A percentile compares a stretch with the other conserved stretches of the same genome.
These are phyloP conservation scores for Gilbertella persicaria DNA, from an alignment of 371 early-diverging fungal species.

Conservation along the genomic window DNA sequence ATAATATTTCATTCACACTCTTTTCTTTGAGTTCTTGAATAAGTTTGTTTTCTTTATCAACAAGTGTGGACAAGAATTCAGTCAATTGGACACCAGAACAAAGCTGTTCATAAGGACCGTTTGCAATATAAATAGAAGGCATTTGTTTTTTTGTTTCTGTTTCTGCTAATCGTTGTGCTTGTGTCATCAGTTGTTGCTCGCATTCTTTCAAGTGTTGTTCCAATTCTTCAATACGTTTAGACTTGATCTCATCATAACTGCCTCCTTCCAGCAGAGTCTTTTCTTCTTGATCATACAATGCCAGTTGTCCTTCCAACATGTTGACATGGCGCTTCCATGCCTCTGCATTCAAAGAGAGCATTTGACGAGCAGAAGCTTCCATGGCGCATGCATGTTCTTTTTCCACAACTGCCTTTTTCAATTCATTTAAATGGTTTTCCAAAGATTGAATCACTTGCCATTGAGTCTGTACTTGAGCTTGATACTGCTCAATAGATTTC, in stretches of 20 bases:
- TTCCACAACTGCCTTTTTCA: constrained; percentile 12
- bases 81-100: not conserved
- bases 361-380: constrained; percentile 10
- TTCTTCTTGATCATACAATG: constrained; percentile 61
- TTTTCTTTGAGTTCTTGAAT: not conserved
- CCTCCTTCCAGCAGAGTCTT: constrained; percentile 30
- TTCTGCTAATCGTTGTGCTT: constrained; percentile 1
- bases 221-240: constrained; percentile 42
- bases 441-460: constrained; percentile 11
- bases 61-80: constrained; percentile 2
- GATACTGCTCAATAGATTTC: constrained; percentile 16
- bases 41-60: not conserved
- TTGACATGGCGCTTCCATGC: constrained; percentile 42
- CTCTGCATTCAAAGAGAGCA: constrained; percentile 33
- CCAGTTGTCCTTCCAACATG: constrained; percentile 58
- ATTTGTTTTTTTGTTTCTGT: not conserved
- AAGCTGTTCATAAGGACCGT: constrained; percentile 13
- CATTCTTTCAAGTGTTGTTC: constrained; percentile 22
- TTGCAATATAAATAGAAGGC: not conserved
- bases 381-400: constrained; percentile 12
- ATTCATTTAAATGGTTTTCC: constrained; percentile 14
- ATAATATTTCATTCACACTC: not conserved
- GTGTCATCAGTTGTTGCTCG: constrained; percentile 2
- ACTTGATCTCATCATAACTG: constrained; percentile 58
- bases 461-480: constrained; percentile 12